Base-by-base conservation (phyloP, 176 grass and related monocot species). In the Calamus simplicifolius region DNA sequence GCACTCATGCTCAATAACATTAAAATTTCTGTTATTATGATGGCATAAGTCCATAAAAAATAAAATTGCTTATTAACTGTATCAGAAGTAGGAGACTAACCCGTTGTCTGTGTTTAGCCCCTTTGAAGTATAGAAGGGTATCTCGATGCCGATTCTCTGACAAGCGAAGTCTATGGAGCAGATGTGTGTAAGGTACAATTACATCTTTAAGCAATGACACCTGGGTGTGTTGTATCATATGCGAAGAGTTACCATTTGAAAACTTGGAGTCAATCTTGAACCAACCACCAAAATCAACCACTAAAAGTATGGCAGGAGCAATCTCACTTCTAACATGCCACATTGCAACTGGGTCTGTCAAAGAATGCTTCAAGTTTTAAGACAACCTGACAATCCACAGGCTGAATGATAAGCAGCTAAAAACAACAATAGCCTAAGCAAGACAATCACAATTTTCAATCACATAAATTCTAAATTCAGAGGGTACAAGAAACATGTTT, bases 201-300 rank as follows among this genome's bases (percentile, higher is more conserved):
- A 97, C 73, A 75, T 97, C 92, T 72, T 97, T 97, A 29, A 90
- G 84, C 54, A 90, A 77, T 54, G 92, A 91, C 18, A 97, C 92
- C 76, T 97, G 80, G 3, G 71, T 88, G 27, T 97, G 86, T 0
- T 88, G 80, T 82, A 97, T 90, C 72, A 68, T 80, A 56, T 69
- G 18, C 17, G 92, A 87, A 50, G 57, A 61, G 57, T 76, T 80
- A 58, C 23, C 28, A 73, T 56, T 70, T 61, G 79, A 48, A 61
- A 62, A 66, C 64, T 85, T 81, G 38, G 78, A 88, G 75, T 97
- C 87, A 5, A 85, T 17, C 54, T 82, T 91, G 84, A 82, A 97
- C 92, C 92, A 97, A 1, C 92, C 81, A 5, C 87, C 87, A 80
- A 97, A 91, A 78, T 97, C 92, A 77, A 97, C 92, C 71, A 91